phyloP scores from a whole-genome alignment of 2,329 filamentous ascomycete genomes.

The Venturia aucupariae region DNA sequence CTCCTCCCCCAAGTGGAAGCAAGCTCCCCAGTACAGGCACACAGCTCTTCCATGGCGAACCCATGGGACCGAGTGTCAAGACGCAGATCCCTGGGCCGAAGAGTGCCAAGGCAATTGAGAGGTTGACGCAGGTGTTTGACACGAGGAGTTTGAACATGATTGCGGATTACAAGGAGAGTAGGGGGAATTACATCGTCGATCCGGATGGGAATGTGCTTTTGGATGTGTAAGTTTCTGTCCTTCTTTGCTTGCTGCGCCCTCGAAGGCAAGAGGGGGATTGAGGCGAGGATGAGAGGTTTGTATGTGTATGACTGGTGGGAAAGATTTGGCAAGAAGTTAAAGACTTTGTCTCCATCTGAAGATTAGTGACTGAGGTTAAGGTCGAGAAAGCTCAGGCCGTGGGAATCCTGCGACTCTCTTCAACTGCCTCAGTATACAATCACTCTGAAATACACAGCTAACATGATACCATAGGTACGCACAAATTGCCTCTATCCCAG shows the following conservation, averaged over 20 bases:
- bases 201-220: slow-evolving; percentile 62
- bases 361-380: slow-evolving; percentile 9
- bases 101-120: slow-evolving; percentile 57
- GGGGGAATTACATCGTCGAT: slow-evolving; percentile 72
- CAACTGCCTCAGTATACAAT: no score
- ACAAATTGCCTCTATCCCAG: slow-evolving; percentile 85
- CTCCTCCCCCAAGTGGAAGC: neutral
- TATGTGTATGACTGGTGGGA: neutral
- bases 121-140: slow-evolving; percentile 73
- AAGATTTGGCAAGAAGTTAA: neutral
- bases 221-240: slow-evolving; percentile 49
- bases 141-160: slow-evolving; percentile 67
- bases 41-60: slow-evolving; percentile 47
- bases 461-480: slow-evolving; percentile 50
- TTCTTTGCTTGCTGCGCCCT: no score
- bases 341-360: neutral
- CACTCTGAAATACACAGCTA: neutral
- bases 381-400: neutral
- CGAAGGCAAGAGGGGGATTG: no score
- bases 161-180: slow-evolving; percentile 29
- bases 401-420: neutral
- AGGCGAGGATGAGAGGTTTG: neutral
- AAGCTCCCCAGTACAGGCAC: neutral
- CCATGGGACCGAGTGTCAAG: slow-evolving; percentile 42
- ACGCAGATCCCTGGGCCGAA: slow-evolving; percentile 66